Conservation (phyloP, 805 yeast genomes). For the Candida taoyuanica region DNA sequence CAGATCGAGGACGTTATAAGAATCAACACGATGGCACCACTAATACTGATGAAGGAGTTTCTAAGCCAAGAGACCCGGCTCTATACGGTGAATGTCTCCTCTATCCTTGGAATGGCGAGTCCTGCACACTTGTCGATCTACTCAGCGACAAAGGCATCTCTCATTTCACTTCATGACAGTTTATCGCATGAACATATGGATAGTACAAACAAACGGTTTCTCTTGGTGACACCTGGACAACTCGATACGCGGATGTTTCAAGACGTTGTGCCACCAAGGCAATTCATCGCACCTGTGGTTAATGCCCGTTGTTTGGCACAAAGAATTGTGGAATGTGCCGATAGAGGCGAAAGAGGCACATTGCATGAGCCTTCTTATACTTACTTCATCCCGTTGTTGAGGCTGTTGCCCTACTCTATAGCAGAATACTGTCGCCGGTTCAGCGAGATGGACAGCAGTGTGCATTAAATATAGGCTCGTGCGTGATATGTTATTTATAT, state of each 20-base stretch:
- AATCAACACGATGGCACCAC: constrained; percentile 63
- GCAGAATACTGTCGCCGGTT: constrained; percentile 36
- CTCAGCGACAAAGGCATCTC: constrained; percentile 84
- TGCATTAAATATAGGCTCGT: not conserved
- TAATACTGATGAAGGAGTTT: constrained; percentile 61
- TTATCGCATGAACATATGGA: constrained; percentile 61
- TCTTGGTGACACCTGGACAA: constrained; percentile 83
- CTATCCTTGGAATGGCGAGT: constrained; percentile 72
- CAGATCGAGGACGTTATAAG: constrained; percentile 55
- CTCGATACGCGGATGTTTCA: constrained; percentile 68
- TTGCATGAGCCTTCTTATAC: constrained; percentile 72
- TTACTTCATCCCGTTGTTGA: constrained; percentile 58
- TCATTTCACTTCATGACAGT: constrained; percentile 80
- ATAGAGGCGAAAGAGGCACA: constrained; percentile 63
- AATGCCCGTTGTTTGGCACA: constrained; percentile 55
- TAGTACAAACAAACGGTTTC: constrained; percentile 56
- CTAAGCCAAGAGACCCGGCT: constrained; percentile 57
- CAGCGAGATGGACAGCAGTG: constrained; percentile 61
- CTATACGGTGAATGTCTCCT: constrained; percentile 71
- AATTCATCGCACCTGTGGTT: constrained; percentile 73
- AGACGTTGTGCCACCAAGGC: constrained; percentile 72
- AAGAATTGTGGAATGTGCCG: constrained; percentile 48
- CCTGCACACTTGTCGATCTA: constrained; percentile 76
- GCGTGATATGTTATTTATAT: not conserved
- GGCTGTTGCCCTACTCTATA: constrained; percentile 65